A percentile compares a stretch with the other conserved stretches of the same genome.
Evolutionary conservation across 1,139 yeast genomes (phyloP).

Genomic region (Saccharomycopsis crataegensis): DNA sequence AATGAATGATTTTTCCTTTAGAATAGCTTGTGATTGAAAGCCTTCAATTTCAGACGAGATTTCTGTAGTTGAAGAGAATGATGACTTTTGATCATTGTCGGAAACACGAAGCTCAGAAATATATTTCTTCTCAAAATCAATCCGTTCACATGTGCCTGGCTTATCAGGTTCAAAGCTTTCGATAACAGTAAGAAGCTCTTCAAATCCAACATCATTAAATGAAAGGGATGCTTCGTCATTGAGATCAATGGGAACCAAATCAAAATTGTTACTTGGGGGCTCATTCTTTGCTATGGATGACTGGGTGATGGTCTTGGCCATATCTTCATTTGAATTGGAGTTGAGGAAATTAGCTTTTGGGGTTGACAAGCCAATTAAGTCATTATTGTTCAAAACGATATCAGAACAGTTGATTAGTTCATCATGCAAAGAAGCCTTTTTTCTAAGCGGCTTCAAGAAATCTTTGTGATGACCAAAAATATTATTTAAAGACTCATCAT

Average conservation of each 20-base stretch:
- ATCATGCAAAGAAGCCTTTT: slow-evolving; percentile 2
- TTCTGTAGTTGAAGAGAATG: too few relatives aligned
- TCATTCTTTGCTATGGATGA: neutral
- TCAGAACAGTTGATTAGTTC: neutral
- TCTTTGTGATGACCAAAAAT: neutral
- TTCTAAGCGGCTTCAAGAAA: neutral
- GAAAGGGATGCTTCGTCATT: neutral
- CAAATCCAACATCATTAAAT: neutral
- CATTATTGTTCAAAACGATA: neutral
- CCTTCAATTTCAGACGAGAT: too few relatives aligned
- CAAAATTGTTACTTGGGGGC: neutral
- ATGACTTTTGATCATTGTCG: too few relatives aligned
- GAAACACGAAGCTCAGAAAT: neutral
- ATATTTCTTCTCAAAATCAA: neutral
- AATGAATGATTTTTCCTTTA: neutral
- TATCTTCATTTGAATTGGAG: neutral
- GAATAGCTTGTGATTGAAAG: neutral
- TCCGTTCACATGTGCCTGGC: neutral
- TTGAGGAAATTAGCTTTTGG: neutral
- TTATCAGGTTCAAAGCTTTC: neutral
- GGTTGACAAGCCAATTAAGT: neutral
- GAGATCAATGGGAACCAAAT: neutral
- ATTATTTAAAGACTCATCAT: neutral
- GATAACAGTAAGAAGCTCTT: neutral
- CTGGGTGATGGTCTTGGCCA: neutral